Conservation (phyloP, 192 early-diverging fungal genomes). For the Mortierella claussenii region DNA sequence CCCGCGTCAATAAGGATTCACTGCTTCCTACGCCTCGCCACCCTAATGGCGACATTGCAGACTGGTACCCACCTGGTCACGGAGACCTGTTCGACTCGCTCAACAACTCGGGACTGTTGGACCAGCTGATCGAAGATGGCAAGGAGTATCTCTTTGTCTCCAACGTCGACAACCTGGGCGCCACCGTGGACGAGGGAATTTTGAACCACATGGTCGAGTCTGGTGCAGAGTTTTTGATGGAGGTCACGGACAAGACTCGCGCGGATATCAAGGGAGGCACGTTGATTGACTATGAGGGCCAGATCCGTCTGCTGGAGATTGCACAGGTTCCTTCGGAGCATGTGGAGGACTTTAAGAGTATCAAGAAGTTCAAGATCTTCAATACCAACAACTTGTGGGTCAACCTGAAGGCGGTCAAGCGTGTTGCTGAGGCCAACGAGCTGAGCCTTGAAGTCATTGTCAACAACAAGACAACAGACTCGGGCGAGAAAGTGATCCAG, state of each 20-base stretch:
- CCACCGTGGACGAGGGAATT: constrained; percentile 94
- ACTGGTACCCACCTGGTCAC: constrained; percentile 98
- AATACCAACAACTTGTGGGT: constrained; percentile 97
- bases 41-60: constrained; percentile 71
- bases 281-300: constrained; percentile 97
- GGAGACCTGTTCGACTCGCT: constrained; percentile 98
- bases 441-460: constrained; percentile 95
- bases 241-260: constrained; percentile 99
- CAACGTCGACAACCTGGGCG: constrained; percentile 99
- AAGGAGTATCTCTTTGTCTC: constrained; percentile 99
- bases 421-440: constrained; percentile 77
- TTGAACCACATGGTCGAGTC: constrained; percentile 90
- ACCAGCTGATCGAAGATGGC: constrained; percentile 91
- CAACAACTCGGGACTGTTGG: constrained; percentile 92
- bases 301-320: constrained; percentile 94
- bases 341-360: constrained; percentile 97
- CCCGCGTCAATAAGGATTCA: constrained; percentile 93
- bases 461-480: constrained; percentile 94
- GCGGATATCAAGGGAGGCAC: constrained; percentile 99
- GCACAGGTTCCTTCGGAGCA: constrained; percentile 98
- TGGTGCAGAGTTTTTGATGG: constrained; percentile 97
- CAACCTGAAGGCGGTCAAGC: constrained; percentile 86
- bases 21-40: constrained; percentile 83
- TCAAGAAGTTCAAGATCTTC: constrained; percentile 99
- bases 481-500: constrained; percentile 97